A percentile compares a stretch with the other conserved stretches of the same genome.
These are phyloP conservation scores for Phytopythium sindhum DNA, from an alignment of 352 stramenopile genomes.

Conservation along the genomic window DNA sequence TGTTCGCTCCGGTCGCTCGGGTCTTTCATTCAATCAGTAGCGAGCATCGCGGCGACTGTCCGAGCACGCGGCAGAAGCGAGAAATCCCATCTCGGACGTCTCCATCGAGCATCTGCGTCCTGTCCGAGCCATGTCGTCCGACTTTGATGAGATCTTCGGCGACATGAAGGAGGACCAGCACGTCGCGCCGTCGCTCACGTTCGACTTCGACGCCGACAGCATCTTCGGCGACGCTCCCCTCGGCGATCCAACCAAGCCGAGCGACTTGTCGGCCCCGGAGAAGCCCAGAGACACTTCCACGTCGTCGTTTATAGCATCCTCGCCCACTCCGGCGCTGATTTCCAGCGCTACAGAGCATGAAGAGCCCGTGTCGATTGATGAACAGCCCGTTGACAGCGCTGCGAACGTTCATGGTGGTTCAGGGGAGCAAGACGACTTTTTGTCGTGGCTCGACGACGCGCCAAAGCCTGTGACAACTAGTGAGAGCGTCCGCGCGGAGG, in stretches of 20 bases:
- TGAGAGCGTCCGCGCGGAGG: neutral
- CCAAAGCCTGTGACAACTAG: neutral
- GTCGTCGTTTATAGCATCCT: neutral
- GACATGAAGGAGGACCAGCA: conserved; percentile 66
- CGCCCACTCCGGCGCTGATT: neutral
- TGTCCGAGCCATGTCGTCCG: conserved; percentile 18
- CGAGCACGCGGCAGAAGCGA: neutral
- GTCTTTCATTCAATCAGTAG: neutral
- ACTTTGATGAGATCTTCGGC: conserved; percentile 85
- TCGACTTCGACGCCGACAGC: conserved; percentile 48
- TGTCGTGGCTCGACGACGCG: conserved; percentile 78
- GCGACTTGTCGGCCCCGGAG: neutral
- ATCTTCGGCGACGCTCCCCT: conserved; percentile 36
- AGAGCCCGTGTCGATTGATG: neutral
- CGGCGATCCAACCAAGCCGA: neutral
- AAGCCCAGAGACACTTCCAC: neutral
- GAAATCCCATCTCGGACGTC: neutral
- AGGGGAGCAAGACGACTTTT: conserved; percentile 59
- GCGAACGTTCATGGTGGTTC: neutral
- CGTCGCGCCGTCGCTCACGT: conserved; percentile 31
- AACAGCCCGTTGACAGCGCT: neutral
- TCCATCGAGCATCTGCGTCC: neutral
- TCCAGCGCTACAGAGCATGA: neutral
- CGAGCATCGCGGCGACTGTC: neutral
- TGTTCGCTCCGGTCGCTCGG: neutral